Base-by-base conservation (phyloP, 495 filamentous ascomycete species). In the Bryoglossum gracile region DNA sequence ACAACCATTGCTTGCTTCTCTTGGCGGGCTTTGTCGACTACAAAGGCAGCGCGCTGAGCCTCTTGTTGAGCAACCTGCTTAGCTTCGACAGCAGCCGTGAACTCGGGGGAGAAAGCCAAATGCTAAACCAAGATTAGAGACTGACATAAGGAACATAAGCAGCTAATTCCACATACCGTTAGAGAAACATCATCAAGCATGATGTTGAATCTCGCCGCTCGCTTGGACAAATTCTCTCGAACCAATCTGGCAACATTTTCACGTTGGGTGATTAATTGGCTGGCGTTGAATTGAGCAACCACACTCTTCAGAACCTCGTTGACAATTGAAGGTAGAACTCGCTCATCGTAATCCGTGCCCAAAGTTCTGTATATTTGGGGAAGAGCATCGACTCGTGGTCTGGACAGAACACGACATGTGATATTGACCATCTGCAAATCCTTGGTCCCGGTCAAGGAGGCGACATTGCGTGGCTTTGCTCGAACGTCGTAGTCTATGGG, bases 371-470 rank as follows among this genome's bases (percentile, higher is more conserved):
- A 98, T 57, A 98, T 97, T 65, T 91, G 86, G 4, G 92, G 92
- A 23, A 98, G 81, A 24, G 90, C 86, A 46, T 87, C 79, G 57
- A 97, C 72, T 30, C 85, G 81, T 50, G 92, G 92, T 62, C 87
- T 77, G 36, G 89, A 95, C 46, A 98, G 87, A 41, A 98, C 92
- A 89, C 92, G 94, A 72, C 92, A 98, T 62, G 94, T 98, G 67
- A 98, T 98, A 77, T 98, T 98, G 65, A 98, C 92, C 92, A 98
- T 98, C 76, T 98, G 92, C 65, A 98, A 71, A 68, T 98, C 92
- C 70, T 98, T 98, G 62, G 92, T 98, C 56, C 94, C 92, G 46
- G 92, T 97, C 46, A 98, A 83, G 61, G 92, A 98, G 53, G 92
- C 84, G 51, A 98, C 92, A 63, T 91, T 95, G 60, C 94, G 82